A percentile compares a stretch with the other conserved stretches of the same genome.
phyloP scores from a whole-genome alignment of 306 rosid species.

The Abrus precatorius region DNA sequence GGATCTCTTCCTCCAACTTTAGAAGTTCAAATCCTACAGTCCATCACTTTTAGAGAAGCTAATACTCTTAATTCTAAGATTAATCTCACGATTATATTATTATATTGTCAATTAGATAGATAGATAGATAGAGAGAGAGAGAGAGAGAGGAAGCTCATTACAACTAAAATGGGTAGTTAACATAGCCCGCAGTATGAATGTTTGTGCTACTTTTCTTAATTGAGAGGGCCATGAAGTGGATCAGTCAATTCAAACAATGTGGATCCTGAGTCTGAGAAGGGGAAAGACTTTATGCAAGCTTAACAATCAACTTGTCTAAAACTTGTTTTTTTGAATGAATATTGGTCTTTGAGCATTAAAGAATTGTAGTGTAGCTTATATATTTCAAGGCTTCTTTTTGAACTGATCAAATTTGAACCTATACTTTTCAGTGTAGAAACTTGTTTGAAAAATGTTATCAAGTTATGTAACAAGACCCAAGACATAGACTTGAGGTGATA shows the following conservation, averaged over 20 bases:
- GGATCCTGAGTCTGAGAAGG: constrained; percentile 17
- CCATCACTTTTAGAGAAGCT: not conserved
- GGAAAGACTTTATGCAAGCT: constrained; percentile 30
- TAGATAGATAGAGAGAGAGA: too few species aligned
- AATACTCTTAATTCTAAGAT: not conserved
- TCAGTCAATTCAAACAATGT: constrained; percentile 50
- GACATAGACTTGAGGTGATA: not conserved
- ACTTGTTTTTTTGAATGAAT: constrained; percentile 24
- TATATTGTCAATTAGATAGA: too few species aligned
- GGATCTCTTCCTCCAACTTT: not conserved
- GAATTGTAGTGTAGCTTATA: not conserved
- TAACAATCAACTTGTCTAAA: constrained; percentile 39
- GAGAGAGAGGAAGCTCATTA: not conserved
- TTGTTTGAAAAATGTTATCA: constrained; percentile 5
- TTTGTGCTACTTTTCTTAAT: constrained; percentile 17
- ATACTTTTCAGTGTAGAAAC: constrained; percentile 5
- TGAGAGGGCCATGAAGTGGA: constrained; percentile 34
- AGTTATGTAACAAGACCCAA: not conserved
- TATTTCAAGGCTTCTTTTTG: constrained; percentile 32
- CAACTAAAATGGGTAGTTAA: constrained; percentile 36
- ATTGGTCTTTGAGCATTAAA: not conserved
- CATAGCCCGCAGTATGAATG: not conserved
- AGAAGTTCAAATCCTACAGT: not conserved
- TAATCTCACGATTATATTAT: not conserved
- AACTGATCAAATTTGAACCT: constrained; percentile 8